Evolutionary conservation across 164 flowering plant genomes (phyloP), one percentile per base, ranked within the genome.

Genomic region (Echeveria elegans): DNA sequence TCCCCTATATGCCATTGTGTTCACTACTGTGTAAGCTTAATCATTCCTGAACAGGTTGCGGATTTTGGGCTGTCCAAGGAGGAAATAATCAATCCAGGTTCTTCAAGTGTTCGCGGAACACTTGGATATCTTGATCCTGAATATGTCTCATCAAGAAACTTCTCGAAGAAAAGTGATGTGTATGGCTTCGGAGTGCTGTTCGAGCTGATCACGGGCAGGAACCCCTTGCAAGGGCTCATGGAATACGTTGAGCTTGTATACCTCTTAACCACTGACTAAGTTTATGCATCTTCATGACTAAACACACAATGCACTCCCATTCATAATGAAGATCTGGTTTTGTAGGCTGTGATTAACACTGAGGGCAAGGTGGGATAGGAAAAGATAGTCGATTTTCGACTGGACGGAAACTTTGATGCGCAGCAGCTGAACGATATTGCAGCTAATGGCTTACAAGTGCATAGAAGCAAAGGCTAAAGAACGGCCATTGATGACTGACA

Each of bases 31-130:
- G 8, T n/a, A n/a, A n/a, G 30, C 60, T 53, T 26, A 8, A 53
- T 24, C 30, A 53, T 11, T 53, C 29, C 15, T 53, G 60, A 23
- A 53, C 78, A 94, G 98, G 98, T 90, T 6, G 93, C 97, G 75
- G 99, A 94, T 78, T 94, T 94, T 76, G 98, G 98, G 69, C 88
- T 94, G 67, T 94, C 98, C 67, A 85, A 90, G 80, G 98, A 94
- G 75, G 98, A 86, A 75, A 77, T 83, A 82, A 84, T 88, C 23
- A 82, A 76, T 71, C 77, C 72, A 63, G 86, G 85, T 70, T 88
- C 78, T 4, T n/a, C n/a, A n/a, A n/a, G n/a, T n/a, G n/a, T n/a
- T n/a, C n/a, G n/a, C n/a, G n/a, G n/a, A n/a, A n/a, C n/a, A n/a
- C 81, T 88, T 68, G 97, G 99, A 15, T 94, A 94, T 79, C 95